These are phyloP conservation scores for Trichosanthes truncata DNA, from an alignment of 306 rosid species.

Conservation along the genomic window DNA sequence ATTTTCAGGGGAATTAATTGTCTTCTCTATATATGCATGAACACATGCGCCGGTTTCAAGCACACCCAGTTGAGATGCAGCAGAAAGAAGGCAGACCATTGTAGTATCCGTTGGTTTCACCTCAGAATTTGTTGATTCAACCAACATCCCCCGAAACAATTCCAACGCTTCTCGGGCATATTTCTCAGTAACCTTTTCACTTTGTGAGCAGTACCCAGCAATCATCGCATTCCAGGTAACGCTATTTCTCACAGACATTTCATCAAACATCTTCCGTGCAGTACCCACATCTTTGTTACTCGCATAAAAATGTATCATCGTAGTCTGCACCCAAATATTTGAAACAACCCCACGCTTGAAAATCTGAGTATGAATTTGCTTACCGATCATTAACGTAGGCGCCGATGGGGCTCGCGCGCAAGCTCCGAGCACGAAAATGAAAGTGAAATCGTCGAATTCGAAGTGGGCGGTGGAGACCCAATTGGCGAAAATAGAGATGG, in stretches of 20 bases:
- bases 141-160: slow-evolving; percentile 53
- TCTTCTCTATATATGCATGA: slow-evolving; percentile 56
- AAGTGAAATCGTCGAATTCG: slow-evolving; percentile 37
- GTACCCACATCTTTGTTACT: slow-evolving; percentile 38
- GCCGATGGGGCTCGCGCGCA: slow-evolving; percentile 55
- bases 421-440: slow-evolving; percentile 59
- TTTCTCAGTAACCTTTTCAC: slow-evolving; percentile 17
- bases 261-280: slow-evolving; percentile 59
- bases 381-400: slow-evolving; percentile 41
- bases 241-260: slow-evolving; percentile 44
- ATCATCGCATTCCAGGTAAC: slow-evolving; percentile 76
- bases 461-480: slow-evolving; percentile 37
- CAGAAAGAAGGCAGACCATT: slow-evolving; percentile 50
- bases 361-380: slow-evolving; percentile 38
- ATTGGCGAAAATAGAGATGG: slow-evolving; percentile 32
- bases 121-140: slow-evolving; percentile 24
- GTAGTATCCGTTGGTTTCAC: slow-evolving; percentile 60
- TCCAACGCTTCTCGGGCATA: slow-evolving; percentile 31
- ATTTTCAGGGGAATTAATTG: slow-evolving; percentile 30
- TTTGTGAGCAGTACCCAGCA: slow-evolving; percentile 48
- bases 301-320: slow-evolving; percentile 45
- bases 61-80: slow-evolving; percentile 52
- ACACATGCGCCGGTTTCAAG: slow-evolving; percentile 49
- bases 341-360: slow-evolving; percentile 39
- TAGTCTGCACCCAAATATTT: slow-evolving; percentile 46